Base-by-base conservation (phyloP, 768 basidiomycete genomes). In the Pisolithus tinctorius region DNA sequence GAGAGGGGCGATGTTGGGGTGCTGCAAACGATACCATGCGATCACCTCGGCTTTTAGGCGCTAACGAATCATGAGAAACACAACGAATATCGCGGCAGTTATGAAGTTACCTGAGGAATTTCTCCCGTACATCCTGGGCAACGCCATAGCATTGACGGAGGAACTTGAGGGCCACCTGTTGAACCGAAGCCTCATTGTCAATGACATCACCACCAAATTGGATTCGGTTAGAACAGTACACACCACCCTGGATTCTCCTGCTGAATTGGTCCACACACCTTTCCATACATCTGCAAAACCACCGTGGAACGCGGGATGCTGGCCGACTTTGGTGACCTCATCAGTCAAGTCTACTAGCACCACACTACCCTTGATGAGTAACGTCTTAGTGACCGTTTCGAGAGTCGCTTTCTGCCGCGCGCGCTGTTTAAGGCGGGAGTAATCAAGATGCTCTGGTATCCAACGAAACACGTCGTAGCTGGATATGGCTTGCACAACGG, bases 221-320 rank as follows among this genome's bases (percentile, higher is more conserved):
- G 26, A n/a, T 50, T 50, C 30, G 7, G n/a, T 16, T 17, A 0
- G 9, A 27, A n/a, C 8, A 4, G 16, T 26, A 54, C 55, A 17
- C 40, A 69, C 68, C 56, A 46, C 46, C 27, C 25, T 54, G 17
- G 58, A 55, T 23, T 69, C 58, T 68, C 76, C 59, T 69, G 69
- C 14, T n/a, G 72, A 64, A 52, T 77, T 78, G 54, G 69, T 71
- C 81, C 80, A 82, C 4, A 61, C 55, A 0, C 78, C 82, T 61
- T 79, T 78, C 80, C 80, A 83, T 4, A 83, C 78, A 59, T 82
- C 82, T 29, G 79, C 74, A 50, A 82, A 83, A 5, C 77, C 73
- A 1, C 82, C 82, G 62, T 76, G 73, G 26, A 69, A 76, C 34
- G 79, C 72, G 0, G 80, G 71, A 52, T 72, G 65, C 43, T 71